These are phyloP conservation scores for Naegleria lovaniensis DNA, from an alignment of 208 protist species.

Conservation along the genomic window DNA sequence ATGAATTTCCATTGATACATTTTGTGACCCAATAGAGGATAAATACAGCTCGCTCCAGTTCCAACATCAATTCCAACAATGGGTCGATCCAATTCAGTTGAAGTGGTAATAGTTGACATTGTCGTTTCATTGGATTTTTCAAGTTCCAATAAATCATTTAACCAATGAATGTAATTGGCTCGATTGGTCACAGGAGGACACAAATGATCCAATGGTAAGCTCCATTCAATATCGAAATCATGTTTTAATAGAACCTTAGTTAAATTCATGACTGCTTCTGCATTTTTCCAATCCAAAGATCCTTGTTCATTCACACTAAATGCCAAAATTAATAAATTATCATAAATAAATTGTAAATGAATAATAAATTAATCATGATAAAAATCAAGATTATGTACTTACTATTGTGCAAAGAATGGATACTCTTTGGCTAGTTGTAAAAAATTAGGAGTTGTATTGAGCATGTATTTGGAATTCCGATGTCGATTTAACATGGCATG, in stretches of 20 bases:
- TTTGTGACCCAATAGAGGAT: constrained; percentile 5
- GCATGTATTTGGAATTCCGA: background rate
- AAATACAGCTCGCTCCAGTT: constrained; percentile 22
- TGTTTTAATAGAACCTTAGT: constrained; percentile 12
- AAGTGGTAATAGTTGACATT: background rate
- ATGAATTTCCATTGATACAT: constrained; percentile 30
- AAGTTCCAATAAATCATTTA: constrained; percentile 20
- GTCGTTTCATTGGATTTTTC: background rate
- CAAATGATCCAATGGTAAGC: constrained; percentile 16
- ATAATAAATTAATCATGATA: background rate
- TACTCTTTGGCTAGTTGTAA: background rate
- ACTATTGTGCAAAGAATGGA: background rate
- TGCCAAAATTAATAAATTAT: too few relatives aligned
- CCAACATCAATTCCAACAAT: constrained; percentile 10
- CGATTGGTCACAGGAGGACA: constrained; percentile 25
- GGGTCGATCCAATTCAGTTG: too few relatives aligned
- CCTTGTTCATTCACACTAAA: background rate
- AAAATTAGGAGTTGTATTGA: background rate
- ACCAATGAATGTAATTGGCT: constrained; percentile 25
- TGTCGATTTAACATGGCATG: background rate
- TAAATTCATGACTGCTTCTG: background rate
- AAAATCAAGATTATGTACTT: background rate
- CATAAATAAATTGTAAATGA: background rate
- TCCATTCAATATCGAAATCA: constrained; percentile 22
- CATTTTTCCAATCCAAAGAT: background rate